Base-by-base conservation (phyloP, 441 rosid genomes). In the Hura crepitans region DNA sequence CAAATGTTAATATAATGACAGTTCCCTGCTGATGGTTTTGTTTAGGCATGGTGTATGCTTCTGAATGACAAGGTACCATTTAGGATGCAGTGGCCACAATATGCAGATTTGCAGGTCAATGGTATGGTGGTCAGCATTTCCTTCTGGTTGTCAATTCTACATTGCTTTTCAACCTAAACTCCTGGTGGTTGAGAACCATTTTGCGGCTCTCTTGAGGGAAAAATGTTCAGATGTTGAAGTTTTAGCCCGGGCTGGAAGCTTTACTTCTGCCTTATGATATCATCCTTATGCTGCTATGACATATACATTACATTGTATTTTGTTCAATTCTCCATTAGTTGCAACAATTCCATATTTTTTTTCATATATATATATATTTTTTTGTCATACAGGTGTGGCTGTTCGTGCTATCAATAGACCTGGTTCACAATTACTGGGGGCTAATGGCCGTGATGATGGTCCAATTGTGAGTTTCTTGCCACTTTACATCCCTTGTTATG, bases 11-110 rank as follows among this genome's bases (percentile, higher is more conserved):
- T 72, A 57, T 53, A 33, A 64, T 78, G 64, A 82, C 74, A 42
- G 72, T 62, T 70, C 65, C 62, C 55, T 72, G 35, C n/a, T 65
- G 51, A 73, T 80, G 58, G 43, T 30, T 47, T 68, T 13, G 63
- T 54, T 20, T 72, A 96, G 99, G 97, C 92, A 27, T 96, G 99
- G 97, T 96, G 99, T 77, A 93, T 96, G 98, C 98, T 96, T 80
- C 82, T 96, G 76, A 93, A 91, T 80, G 99, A 93, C 81, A 93
- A 91, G 83, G 99, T 93, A 77, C 77, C 88, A 47, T 93, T 82
- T 74, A 89, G 99, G 89, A 90, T 96, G 91, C 99, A 91, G 71
- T 96, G 99, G 99, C 99, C 98, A 17, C 97, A 89, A 47, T 80
- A 77, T 84, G 85, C 93, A 62, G 98, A 96, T 73, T 85, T 96